Percentiles rank a stretch among this genome's conserved stretches.
Evolutionary conservation across 345 rosid genomes (phyloP).

Genomic region (Noccaea bulbosa): DNA sequence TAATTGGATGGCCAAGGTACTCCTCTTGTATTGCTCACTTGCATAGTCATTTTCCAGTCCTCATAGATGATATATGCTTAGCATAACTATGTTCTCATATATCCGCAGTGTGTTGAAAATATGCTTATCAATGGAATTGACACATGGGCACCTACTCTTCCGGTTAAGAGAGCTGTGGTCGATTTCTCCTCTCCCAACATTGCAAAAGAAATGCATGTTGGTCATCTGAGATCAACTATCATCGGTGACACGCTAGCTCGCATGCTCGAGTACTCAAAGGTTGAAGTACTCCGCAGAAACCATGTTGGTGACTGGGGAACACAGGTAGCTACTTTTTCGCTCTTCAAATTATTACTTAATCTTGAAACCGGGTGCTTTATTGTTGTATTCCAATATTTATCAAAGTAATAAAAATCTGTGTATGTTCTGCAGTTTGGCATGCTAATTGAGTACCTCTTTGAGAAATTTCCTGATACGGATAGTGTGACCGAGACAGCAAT

Average conservation of each 20-base stretch:
- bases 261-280: conserved; percentile 90
- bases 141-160: conserved; percentile 78
- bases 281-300: conserved; percentile 89
- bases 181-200: conserved; percentile 99
- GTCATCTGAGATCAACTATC: conserved; percentile 94
- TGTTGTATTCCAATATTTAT: conserved; percentile 12
- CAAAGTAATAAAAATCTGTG: background rate
- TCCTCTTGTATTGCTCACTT: background rate
- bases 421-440: conserved; percentile 83
- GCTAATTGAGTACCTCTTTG: conserved; percentile 92
- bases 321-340: conserved; percentile 62
- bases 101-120: conserved; percentile 68
- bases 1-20: conserved; percentile 89
- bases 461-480: conserved; percentile 70
- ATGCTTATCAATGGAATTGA: conserved; percentile 87
- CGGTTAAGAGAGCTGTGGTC: conserved; percentile 77
- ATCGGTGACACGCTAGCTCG: conserved; percentile 95
- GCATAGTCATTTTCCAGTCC: conserved; percentile 5
- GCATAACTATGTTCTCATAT: conserved; percentile 31
- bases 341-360: conserved; percentile 18
- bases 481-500: conserved; percentile 73
- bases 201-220: conserved; percentile 99
- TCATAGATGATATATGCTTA: conserved; percentile 2
- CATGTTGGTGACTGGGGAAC: conserved; percentile 99
- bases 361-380: background rate